These are phyloP conservation scores for Syzygium malaccense DNA, from an alignment of 441 rosid species.

Conservation along the genomic window DNA sequence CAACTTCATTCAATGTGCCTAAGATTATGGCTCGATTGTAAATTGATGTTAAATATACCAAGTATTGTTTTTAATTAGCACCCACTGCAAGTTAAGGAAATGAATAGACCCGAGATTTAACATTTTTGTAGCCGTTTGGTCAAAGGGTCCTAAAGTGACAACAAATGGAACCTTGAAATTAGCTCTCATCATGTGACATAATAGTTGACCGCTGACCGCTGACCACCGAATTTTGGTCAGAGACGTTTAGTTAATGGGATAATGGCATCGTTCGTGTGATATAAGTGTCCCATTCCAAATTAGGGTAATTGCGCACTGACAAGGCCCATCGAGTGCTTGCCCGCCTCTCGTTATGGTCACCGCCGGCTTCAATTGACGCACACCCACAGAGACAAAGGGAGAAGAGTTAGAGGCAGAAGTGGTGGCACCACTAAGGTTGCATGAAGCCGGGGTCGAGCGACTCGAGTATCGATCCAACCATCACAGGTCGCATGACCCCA, in stretches of 20 bases:
- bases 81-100: not conserved
- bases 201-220: not conserved
- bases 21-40: not conserved
- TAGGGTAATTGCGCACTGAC: too few relatives aligned
- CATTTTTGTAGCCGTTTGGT: not conserved
- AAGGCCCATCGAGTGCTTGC: not conserved
- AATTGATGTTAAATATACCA: not conserved
- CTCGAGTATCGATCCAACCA: not conserved
- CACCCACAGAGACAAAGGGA: not conserved
- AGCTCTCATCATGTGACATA: not conserved
- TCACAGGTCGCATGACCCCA: not conserved
- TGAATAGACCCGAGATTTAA: not conserved
- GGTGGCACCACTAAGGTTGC: not conserved
- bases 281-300: too few relatives aligned
- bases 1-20: not conserved
- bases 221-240: not conserved
- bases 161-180: not conserved
- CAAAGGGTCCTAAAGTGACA: not conserved
- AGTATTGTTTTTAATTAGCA: not conserved
- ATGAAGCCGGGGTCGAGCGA: not conserved
- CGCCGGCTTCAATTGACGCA: not conserved
- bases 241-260: not conserved
- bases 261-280: not conserved
- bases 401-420: not conserved
- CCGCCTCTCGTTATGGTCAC: not conserved